Evolutionary conservation across 2,329 filamentous ascomycete genomes (phyloP), one percentile per base, ranked within the genome.

Genomic region (Fusarium fracticaudum): DNA sequence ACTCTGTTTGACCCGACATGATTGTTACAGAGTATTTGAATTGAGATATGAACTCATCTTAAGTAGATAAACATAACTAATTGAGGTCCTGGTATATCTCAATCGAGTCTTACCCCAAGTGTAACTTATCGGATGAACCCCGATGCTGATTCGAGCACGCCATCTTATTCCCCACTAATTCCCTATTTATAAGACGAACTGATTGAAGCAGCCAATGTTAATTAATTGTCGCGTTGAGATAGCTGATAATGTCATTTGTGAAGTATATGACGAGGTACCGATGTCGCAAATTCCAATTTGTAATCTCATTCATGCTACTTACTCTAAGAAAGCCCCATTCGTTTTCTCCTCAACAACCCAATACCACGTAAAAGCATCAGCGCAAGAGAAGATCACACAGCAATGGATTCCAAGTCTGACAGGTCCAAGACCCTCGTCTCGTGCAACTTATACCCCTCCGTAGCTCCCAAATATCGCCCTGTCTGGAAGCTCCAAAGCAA

Each of bases 161-260:
- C 61, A 67, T 67, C 44, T 40, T 26, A 51, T 51, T 67, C 64
- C 44, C 59, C 63, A 62, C 63, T 62, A 55, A 64, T 64, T 66
- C 64, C 64, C 48, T 44, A 24, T 44, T 44, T 15, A 24, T 9
- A 57, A 15, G 48, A 48, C 41, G 29, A 15, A 29, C 5, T 24
- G 20, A 20, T 10, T 12, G 17, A 51, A 40, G 33, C 22, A 60
- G 44, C 44, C 57, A 60, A 60, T 60, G 44, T 8, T 20, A 40
- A 3, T 20, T n/a, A 8, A 24, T 9, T 51, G 15, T 29, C 18
- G 5, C 33, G 3, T 40, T 5, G 24, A 31, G 44, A 51, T 40
- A 51, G 6, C 17, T 26, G 20, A 60, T 60, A 60, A 60, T 60
- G 57, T 1, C 43, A 60, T 51, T 51, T 6, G 1, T 0, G 9